phyloP scores from a whole-genome alignment of 208 protist species.

The Wallacemonas collosoma region DNA sequence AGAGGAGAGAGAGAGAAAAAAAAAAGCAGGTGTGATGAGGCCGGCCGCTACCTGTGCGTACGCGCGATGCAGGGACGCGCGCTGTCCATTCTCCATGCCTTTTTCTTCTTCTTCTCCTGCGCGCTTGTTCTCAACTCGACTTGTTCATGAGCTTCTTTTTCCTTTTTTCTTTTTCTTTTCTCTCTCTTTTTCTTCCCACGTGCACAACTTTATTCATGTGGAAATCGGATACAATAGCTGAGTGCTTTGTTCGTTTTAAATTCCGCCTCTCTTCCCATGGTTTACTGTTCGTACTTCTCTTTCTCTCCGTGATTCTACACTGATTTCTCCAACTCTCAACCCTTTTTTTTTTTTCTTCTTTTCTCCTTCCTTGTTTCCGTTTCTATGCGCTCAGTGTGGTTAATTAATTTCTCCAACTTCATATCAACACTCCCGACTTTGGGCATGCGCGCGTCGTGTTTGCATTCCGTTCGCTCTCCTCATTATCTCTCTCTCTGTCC shows the following conservation, averaged over 20 bases:
- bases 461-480: neutral
- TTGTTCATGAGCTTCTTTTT: neutral
- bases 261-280: neutral
- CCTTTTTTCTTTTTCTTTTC: conserved; percentile 11
- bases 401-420: conserved; percentile 7
- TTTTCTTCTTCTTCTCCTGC: neutral
- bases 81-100: too few relatives aligned
- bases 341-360: neutral
- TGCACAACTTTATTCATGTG: neutral
- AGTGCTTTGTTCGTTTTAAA: neutral
- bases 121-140: neutral
- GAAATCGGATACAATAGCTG: neutral
- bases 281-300: too few relatives aligned
- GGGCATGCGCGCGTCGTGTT: conserved; percentile 1
- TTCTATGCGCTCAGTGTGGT: neutral
- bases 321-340: neutral
- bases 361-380: conserved; percentile 13
- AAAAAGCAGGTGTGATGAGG: conserved; percentile 1
- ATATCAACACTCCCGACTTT: neutral
- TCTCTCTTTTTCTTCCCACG: neutral
- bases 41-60: too few relatives aligned
- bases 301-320: neutral
- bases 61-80: too few relatives aligned
- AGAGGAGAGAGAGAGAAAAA: conserved; percentile 1
- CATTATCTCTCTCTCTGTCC: neutral